Percentiles rank a stretch among this genome's conserved stretches.
Conservation (phyloP, 2,329 filamentous ascomycete species). For the Exophiala viscosa region DNA sequence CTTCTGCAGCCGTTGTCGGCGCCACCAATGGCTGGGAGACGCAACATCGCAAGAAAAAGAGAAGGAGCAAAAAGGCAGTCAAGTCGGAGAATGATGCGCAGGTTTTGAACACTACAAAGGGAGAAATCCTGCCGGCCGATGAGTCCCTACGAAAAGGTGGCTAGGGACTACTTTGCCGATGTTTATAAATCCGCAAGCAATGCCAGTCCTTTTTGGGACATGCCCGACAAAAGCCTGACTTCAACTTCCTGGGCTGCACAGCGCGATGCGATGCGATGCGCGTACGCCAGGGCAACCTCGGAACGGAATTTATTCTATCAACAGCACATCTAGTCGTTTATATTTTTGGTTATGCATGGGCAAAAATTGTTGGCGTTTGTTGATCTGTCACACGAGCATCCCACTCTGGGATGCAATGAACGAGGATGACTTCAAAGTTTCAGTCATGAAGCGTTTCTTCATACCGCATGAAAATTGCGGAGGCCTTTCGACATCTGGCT, state of each 20-base stretch:
- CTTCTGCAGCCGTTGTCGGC: background rate
- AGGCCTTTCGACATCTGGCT: background rate
- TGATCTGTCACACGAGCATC: slow-evolving; percentile 13
- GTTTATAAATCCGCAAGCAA: slow-evolving; percentile 8
- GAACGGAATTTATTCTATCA: slow-evolving; percentile 19
- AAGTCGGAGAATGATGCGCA: slow-evolving; percentile 35
- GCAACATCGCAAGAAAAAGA: slow-evolving; percentile 35
- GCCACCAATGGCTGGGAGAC: slow-evolving; percentile 39
- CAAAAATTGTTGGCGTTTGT: slow-evolving; percentile 24
- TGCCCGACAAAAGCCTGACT: too few species aligned
- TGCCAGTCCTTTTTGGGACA: too few species aligned
- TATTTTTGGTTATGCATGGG: slow-evolving; percentile 25
- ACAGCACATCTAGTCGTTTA: slow-evolving; percentile 24
- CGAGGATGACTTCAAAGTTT: background rate
- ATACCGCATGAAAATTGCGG: too few species aligned
- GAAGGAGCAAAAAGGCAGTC: slow-evolving; percentile 41
- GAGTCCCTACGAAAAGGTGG: slow-evolving; percentile 46
- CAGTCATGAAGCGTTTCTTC: background rate
- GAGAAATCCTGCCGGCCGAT: slow-evolving; percentile 41
- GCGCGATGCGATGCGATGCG: background rate
- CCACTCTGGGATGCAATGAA: slow-evolving; percentile 6
- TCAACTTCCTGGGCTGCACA: background rate
- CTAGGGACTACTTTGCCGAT: slow-evolving; percentile 31
- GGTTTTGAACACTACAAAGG: slow-evolving; percentile 31
- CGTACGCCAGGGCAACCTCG: background rate